Conservation (phyloP, 2,329 filamentous ascomycete species). For the Sphaerostilbella broomeana region DNA sequence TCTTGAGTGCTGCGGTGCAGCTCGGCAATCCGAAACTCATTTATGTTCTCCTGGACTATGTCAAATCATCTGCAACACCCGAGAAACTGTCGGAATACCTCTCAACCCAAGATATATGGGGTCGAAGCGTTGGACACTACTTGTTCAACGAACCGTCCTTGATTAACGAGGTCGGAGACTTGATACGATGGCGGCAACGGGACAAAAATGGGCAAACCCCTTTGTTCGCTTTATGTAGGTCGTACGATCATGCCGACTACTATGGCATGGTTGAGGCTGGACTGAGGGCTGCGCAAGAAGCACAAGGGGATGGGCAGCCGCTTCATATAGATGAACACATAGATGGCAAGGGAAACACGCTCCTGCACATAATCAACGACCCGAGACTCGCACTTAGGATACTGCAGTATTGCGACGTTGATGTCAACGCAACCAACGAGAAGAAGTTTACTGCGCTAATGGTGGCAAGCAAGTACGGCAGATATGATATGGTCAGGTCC, state of each 20-base stretch:
- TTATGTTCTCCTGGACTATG: conserved; percentile 64
- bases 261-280: conserved; percentile 79
- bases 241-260: conserved; percentile 89
- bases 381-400: conserved; percentile 68
- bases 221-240: conserved; percentile 87
- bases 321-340: conserved; percentile 90
- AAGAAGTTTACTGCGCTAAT: conserved; percentile 93
- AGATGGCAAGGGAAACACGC: conserved; percentile 85
- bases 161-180: conserved; percentile 66
- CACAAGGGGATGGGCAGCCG: conserved; percentile 71
- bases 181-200: conserved; percentile 81
- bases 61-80: conserved; percentile 52
- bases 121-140: conserved; percentile 89
- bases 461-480: conserved; percentile 97
- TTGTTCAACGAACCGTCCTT: conserved; percentile 84
- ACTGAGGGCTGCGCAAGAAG: conserved; percentile 62
- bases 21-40: conserved; percentile 70
- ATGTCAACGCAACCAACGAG: conserved; percentile 92
- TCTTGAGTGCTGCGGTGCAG: conserved; percentile 87
- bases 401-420: conserved; percentile 80
- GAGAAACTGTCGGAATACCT: conserved; percentile 61
- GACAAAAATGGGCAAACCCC: conserved; percentile 99
- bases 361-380: conserved; percentile 94
- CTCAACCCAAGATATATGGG: conserved; percentile 70
- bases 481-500: conserved; percentile 84